Conservation (phyloP, 2,329 filamentous ascomycete genomes). For the Colletotrichum endophyticum region DNA sequence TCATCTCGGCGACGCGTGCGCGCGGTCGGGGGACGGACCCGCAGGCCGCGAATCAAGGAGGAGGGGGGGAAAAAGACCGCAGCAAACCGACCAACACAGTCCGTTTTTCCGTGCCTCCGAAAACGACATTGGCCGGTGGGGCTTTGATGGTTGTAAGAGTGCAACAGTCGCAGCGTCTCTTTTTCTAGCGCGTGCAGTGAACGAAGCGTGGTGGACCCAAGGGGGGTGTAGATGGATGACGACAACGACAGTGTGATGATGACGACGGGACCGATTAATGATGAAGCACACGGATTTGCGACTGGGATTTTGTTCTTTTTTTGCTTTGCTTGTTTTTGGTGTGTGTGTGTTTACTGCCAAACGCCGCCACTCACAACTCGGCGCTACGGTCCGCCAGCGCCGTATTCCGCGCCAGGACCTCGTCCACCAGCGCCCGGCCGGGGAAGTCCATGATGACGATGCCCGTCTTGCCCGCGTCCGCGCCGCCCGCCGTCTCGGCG, state of each 20-base stretch:
- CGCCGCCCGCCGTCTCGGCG: conserved; percentile 11
- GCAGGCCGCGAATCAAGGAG: background rate
- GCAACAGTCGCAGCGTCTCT: background rate
- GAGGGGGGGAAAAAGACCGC: background rate
- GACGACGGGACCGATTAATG: background rate
- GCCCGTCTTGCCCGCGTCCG: conserved; percentile 37
- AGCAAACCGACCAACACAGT: background rate
- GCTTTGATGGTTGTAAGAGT: background rate
- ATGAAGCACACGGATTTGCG: background rate
- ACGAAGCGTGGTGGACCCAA: background rate
- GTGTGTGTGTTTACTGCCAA: background rate
- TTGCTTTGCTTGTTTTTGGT: background rate
- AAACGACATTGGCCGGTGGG: background rate
- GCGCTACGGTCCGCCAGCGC: conserved; percentile 22
- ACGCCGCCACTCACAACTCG: background rate
- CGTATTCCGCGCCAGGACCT: conserved; percentile 45
- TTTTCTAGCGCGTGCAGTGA: background rate
- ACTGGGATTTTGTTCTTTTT: background rate
- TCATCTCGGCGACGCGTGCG: conserved; percentile 9
- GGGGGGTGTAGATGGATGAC: background rate
- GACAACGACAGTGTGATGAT: background rate
- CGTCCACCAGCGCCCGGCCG: conserved; percentile 45
- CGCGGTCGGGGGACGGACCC: background rate
- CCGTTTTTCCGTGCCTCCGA: background rate
- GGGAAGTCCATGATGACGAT: conserved; percentile 56